Evolutionary conservation across 352 stramenopile genomes (phyloP), one percentile per base, ranked within the genome.

Genomic region (Phytophthora quininea): DNA sequence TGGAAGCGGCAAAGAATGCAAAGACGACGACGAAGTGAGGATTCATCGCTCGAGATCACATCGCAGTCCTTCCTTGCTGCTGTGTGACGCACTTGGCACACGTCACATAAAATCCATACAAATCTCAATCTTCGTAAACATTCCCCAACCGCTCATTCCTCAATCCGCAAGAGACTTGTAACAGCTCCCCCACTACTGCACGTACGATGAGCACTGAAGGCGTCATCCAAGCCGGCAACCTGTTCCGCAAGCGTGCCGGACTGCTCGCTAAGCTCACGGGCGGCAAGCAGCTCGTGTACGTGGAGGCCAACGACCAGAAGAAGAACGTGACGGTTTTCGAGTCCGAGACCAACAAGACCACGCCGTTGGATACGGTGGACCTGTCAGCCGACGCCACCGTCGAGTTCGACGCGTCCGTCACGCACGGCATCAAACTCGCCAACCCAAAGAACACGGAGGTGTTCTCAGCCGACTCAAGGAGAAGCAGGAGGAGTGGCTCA

Each of bases 261-360:
- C 43, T 75, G 10, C 42, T 76, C n/a, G 60, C 61, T 4, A 74
- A 69, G 50, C 65, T 74, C 53, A 75, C 71, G 37, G 46, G 74
- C 29, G 59, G 67, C 46, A 75, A 69, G 45, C 59, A 71, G 33
- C 35, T 71, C 29, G 74, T 73, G 50, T 79, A 79, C 45, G 74
- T 71, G 4, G 71, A 83, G 42, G 73, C 69, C 50, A 87, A 90
- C 54, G 68, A 78, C 33, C 67, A 73, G 35, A 38, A 64, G 12
- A 80, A 86, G 71, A 71, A 65, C 64, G 58, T 88, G 46, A 74
- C 67, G 8, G 30, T 90, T 11, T 88, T 88, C 51, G 75, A 83
- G 35, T 68, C 74, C 3, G 71, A 84, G 51, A 71, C 59, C 35
- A 64, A 71, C 31, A 73, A 75, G 63, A 15, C 63, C 30, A 47